Evolutionary conservation across 768 basidiomycete species (phyloP), one percentile per base, ranked within the genome.

Genomic region (Filobasidium floriforme): DNA sequence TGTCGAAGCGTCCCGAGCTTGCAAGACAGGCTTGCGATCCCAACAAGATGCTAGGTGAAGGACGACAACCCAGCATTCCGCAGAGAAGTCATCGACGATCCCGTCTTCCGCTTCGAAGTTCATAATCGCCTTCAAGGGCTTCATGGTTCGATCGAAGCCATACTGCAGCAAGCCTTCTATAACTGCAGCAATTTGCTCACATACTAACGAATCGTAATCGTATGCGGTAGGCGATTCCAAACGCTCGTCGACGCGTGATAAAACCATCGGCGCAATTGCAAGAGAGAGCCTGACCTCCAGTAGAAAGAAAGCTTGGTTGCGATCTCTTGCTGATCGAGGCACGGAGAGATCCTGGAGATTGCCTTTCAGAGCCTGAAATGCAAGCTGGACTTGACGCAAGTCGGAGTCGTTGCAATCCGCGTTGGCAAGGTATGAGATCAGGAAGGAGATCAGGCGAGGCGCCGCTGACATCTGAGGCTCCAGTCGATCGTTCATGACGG

Each of bases 21-120:
- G 46, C 6, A 12, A 18, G 15, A 15, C 5, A 18, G 46, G 5
- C 24, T 57, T 57, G 46, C 72, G 29, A 84, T 68, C 57, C 63
- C 46, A 44, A 9, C 22, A 14, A 1, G 71, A 61, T 7, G 84
- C 73, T n/a, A 89, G 71, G 70, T 89, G 85, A 41, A 89, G 81
- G 24, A 91, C 72, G 43, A 84, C 85, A 59, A 90, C 81, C 92
- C 92, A 94, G 19, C 88, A 69, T 71, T 90, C 87, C 1, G 84
- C 81, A 0, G 82, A 80, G 51, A 80, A 81, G 68, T 82, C 79
- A 14, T 80, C 68, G 52, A 83, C 68, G 43, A 77, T 73, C 37
- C 79, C 75, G 26, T 77, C 59, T 0, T 73, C 72, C 7, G 74
- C 78, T 68, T 82, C 81, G 4, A 82, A 69, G 12, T 72, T 69